Conservation (phyloP, 2,329 filamentous ascomycete species). For the Nannizziopsis arthrosporioides region DNA sequence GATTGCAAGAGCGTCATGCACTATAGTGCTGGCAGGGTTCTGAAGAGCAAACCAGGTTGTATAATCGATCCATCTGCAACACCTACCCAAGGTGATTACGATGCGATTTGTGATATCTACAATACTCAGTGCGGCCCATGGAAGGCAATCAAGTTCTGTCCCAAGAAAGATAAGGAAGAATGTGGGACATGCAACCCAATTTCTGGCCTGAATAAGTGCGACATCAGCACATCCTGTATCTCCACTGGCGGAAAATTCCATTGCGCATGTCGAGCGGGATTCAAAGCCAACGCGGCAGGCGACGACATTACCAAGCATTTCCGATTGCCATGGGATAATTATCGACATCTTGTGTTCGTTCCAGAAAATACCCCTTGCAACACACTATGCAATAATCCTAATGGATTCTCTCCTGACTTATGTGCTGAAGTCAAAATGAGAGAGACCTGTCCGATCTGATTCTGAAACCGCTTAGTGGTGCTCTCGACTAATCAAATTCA, state of each 20-base stretch:
- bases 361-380: constrained; percentile 5
- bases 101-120: constrained; percentile 5
- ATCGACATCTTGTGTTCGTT: constrained; percentile 8
- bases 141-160: constrained; percentile 5
- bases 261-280: constrained; percentile 8
- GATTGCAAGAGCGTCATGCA: constrained; percentile 8
- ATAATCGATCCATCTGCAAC: constrained; percentile 1
- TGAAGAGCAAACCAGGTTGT: constrained; percentile 6
- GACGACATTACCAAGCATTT: constrained; percentile 8
- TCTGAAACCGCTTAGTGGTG: too few relatives aligned
- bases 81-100: constrained; percentile 6
- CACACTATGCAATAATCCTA: constrained; percentile 7
- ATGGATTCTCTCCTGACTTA: constrained; percentile 7
- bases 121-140: constrained; percentile 2
- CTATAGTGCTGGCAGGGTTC: constrained; percentile 1
- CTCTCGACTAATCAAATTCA: neutral
- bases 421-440: constrained; percentile 4
- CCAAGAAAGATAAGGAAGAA: neutral
- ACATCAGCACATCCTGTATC: constrained; percentile 9
- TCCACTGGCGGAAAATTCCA: constrained; percentile 7
- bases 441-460: constrained; percentile 9
- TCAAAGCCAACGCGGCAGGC: constrained; percentile 1
- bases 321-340: constrained; percentile 6
- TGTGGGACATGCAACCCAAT: constrained; percentile 8
- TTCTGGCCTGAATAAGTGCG: constrained; percentile 8